Base-by-base conservation (phyloP, 2,329 filamentous ascomycete species). In the Didymella keratinophila region DNA sequence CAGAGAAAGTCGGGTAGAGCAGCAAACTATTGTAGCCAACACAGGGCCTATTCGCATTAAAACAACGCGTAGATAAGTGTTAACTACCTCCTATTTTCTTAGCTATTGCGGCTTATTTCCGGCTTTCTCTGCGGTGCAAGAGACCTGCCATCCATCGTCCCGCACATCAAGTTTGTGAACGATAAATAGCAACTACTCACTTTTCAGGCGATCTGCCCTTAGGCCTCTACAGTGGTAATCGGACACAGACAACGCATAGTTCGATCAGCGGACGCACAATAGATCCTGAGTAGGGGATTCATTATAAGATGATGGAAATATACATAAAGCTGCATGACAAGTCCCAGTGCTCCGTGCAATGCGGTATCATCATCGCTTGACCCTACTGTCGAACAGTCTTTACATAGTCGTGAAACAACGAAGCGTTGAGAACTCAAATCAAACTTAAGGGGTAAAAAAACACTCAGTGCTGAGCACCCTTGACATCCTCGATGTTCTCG, bases 261-360 rank as follows among this genome's bases (percentile, higher is more conserved):
- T n/a, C 16, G 4, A 36, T 36, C 11, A 9, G 2, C 7, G 16
- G 32, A 18, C 16, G 32, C 32, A 3, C 7, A n/a, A 16, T 7
- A 4, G 14, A 16, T 34, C 5, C 1, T 16, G 12, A 16, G 2
- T 3, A 16, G 32, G 16, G 9, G 28, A 28, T 36, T 28, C 30
- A n/a, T 30, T 21, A 49, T 4, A 23, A n/a, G 25, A 32, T 14
- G 30, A 23, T 9, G 6, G n/a, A 21, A 7, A 28, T 27, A 25
- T 23, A 46, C 16, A 46, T 20, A 34, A 48, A 49, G 16, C 20
- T 36, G 53, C 32, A 36, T 56, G 23, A 36, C 27, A 28, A 48
- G 18, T 20, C 54, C 36, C 41, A 43, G 47, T 52, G 36, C 54
- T 52, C 48, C 48, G 28, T 32, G 54, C 43, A 52, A 57, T 52